Evolutionary conservation across 768 basidiomycete species (phyloP).

Genomic region (Pleurotus sapidus): DNA sequence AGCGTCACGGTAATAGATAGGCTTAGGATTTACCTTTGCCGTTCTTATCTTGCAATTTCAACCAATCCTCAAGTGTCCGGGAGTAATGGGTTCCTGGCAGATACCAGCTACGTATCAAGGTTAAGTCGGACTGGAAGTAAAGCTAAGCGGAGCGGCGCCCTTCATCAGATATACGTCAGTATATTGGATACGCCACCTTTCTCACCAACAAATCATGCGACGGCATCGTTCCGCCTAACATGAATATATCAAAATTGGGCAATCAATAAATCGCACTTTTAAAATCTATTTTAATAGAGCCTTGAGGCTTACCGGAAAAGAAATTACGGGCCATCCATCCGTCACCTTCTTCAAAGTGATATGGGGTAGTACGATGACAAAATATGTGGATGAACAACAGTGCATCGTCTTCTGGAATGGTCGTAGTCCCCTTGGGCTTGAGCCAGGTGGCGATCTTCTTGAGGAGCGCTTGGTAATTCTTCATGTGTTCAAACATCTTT

Average conservation of each 20-base stretch:
- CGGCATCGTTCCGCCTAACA: constrained; percentile 66
- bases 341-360: constrained; percentile 67
- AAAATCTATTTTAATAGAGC: neutral
- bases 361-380: constrained; percentile 60
- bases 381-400: constrained; percentile 72
- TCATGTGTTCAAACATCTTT: constrained; percentile 77
- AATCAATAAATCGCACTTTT: neutral
- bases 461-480: constrained; percentile 64
- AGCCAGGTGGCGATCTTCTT: constrained; percentile 66
- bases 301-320: constrained; percentile 46
- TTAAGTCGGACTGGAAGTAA: constrained; percentile 66
- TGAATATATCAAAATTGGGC: neutral
- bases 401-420: constrained; percentile 31
- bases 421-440: constrained; percentile 29
- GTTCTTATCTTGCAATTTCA: constrained; percentile 54
- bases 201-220: constrained; percentile 57
- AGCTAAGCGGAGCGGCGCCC: constrained; percentile 26
- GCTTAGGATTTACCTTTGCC: constrained; percentile 26
- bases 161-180: neutral
- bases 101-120: constrained; percentile 57
- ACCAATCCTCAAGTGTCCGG: constrained; percentile 64
- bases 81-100: constrained; percentile 64
- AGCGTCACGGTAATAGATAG: neutral
- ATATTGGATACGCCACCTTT: constrained; percentile 10
- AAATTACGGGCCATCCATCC: constrained; percentile 78